Percentiles rank a stretch among this genome's conserved stretches.
Evolutionary conservation across 176 grass and related monocot genomes (phyloP).

Genomic region (Carex myosuroides): DNA sequence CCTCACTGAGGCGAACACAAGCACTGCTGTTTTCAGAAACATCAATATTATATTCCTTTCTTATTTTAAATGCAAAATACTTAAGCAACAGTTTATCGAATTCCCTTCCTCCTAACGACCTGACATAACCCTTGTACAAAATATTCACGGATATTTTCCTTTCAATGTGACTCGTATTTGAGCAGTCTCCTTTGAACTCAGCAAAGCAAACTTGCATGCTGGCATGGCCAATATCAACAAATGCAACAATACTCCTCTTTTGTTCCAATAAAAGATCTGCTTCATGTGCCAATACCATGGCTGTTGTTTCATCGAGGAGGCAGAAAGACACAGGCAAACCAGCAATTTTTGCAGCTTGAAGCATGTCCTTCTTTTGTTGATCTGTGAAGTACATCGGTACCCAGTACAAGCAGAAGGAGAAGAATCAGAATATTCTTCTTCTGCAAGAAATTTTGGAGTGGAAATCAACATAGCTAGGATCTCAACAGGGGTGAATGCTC

Average conservation of each 20-base stretch:
- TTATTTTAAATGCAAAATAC: constrained; percentile 45
- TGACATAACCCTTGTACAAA: constrained; percentile 50
- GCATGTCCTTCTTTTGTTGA: neutral
- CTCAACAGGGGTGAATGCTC: neutral
- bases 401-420: neutral
- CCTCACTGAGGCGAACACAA: constrained; percentile 3
- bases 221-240: neutral
- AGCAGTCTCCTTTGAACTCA: neutral
- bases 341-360: neutral
- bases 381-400: neutral
- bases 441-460: neutral
- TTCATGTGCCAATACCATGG: neutral
- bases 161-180: no score
- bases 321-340: neutral
- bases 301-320: neutral
- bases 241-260: neutral
- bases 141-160: constrained; percentile 7
- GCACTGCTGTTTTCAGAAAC: constrained; percentile 54
- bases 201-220: constrained; percentile 34
- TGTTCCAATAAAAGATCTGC: no score
- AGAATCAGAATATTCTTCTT: neutral
- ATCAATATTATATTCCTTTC: constrained; percentile 57
- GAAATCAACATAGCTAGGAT: neutral
- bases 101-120: constrained; percentile 62
- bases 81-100: constrained; percentile 37